phyloP scores from a whole-genome alignment of 352 stramenopile species.

The Phytopythium litorale region DNA sequence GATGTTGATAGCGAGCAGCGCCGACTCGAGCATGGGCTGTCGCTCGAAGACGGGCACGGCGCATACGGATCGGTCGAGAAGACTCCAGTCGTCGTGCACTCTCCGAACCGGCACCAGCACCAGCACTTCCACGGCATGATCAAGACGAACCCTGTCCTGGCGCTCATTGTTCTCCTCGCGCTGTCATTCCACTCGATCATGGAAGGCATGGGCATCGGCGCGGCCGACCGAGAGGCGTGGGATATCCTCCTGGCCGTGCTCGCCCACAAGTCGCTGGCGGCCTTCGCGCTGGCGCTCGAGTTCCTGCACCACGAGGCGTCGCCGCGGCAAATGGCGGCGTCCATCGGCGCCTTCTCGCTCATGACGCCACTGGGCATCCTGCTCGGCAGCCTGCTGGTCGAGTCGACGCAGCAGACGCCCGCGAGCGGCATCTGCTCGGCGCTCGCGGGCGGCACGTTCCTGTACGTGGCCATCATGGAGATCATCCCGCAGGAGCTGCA shows the following conservation, averaged over 20 bases:
- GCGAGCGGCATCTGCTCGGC: conserved; percentile 64
- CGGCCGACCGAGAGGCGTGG: conserved; percentile 51
- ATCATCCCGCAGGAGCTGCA: conserved; percentile 79
- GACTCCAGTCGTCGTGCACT: conserved; percentile 8
- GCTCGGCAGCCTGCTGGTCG: conserved; percentile 51
- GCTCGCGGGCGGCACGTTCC: conserved; percentile 75
- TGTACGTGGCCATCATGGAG: conserved; percentile 80
- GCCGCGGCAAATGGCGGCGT: conserved; percentile 29
- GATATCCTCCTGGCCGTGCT: conserved; percentile 76
- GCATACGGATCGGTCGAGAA: conserved; percentile 7
- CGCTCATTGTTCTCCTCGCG: conserved; percentile 72
- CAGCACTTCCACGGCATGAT: conserved; percentile 65
- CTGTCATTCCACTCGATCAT: conserved; percentile 85
- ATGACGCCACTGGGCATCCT: conserved; percentile 76
- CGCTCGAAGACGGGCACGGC: not conserved
- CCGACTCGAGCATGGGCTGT: not conserved
- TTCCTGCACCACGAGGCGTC: conserved; percentile 60
- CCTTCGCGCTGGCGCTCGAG: conserved; percentile 71
- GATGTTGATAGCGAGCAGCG: not conserved
- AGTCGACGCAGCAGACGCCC: conserved; percentile 34
- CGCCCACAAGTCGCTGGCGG: conserved; percentile 80
- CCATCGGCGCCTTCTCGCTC: conserved; percentile 56
- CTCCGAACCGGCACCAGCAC: conserved; percentile 21
- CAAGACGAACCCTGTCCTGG: conserved; percentile 52
- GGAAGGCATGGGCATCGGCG: conserved; percentile 81